Evolutionary conservation across 768 basidiomycete genomes (phyloP), one percentile per base, ranked within the genome.

Genomic region (Stropharia rugosoannulata): DNA sequence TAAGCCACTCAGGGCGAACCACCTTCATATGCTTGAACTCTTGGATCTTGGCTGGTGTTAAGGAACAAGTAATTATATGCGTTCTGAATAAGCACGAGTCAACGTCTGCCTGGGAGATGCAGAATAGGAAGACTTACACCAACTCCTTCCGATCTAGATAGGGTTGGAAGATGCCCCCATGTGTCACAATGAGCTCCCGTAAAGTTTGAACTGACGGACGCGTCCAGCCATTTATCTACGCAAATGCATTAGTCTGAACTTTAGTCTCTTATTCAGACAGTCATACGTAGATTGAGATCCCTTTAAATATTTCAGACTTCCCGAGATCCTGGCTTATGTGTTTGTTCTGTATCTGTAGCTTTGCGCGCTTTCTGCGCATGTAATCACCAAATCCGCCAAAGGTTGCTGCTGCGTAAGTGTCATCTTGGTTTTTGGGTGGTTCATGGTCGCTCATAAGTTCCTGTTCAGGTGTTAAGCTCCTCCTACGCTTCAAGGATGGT

Each of bases 11-110:
- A 0, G 95, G 93, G 44, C 77, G 78, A 38, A 89, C 94, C 13
- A 98, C 89, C 67, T 95, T 97, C 88, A 96, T 90, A 40, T 87
- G 70, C 68, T 87, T 82, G 70, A 95, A 98, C 63, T 96, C 94
- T 18, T 82, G 83, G 42, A 93, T 81, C 72, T 98, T 99, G 40
- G 86, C 85, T 0, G 93, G 88, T 0, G 96, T 98, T 42, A 99
- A 80, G 32, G 91, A 89, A 60, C 88, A 89, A 3, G 97, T 96
- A 48, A 99, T 77, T 62, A 99, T 87, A 68, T 97, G 95, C 0
- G 95, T 96, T 29, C 91, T 93, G 63, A 9, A 41, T 9, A 39
- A 47, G 11, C 4, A 18, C 48, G 16, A 36, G 45, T 12, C 61
- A 27, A 19, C 12, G 32, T 13, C 39, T 19, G 44, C 35, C 13